Evolutionary conservation across 805 yeast genomes (phyloP), one percentile per base, ranked within the genome.

Genomic region (Pichia deserticola): DNA sequence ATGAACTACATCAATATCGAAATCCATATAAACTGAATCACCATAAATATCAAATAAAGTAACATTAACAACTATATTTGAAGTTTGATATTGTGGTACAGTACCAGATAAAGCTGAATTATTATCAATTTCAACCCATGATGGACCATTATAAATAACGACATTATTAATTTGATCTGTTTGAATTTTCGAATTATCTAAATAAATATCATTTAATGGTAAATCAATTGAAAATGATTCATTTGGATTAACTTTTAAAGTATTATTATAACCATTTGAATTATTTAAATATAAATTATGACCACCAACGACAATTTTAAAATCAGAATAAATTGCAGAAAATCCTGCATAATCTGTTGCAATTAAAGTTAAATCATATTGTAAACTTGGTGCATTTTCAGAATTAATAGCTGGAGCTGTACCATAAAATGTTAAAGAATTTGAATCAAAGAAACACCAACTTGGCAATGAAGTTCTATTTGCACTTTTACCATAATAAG

Each of bases 401-500:
- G 97, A 86, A 57, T 87, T 84, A 34, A 87, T 87, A 7, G 84
- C 73, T 10, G 99, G 99, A 1, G 96, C 92, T 1, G 84, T 82
- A 34, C 99, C 99, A 40, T 80, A 73, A 66, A 89, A 92, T 25
- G 86, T 76, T 55, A 88, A 69, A 37, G 73, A 71, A 48, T 71
- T 70, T 5, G 76, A 59, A 60, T 89, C 82, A 62, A 92, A 93
- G 48, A 69, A 66, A 46, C 89, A 71, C 98, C 99, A 93, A 61
- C 80, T 84, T 37, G 99, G 99, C 49, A 93, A 73, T 3, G 99
- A 92, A 1, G 96, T 78, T 62, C 90, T 79, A 64, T 87, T 89
- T 12, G 74, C 68, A n/a, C 90, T 80, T 54, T 85, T 77, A 25
- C 97, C 97, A 61, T 87, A 86, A 68, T 85, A 88, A 8, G 83